Base-by-base conservation (phyloP, 2,329 filamentous ascomycete genomes). In the Aureobasidium uvarum region DNA sequence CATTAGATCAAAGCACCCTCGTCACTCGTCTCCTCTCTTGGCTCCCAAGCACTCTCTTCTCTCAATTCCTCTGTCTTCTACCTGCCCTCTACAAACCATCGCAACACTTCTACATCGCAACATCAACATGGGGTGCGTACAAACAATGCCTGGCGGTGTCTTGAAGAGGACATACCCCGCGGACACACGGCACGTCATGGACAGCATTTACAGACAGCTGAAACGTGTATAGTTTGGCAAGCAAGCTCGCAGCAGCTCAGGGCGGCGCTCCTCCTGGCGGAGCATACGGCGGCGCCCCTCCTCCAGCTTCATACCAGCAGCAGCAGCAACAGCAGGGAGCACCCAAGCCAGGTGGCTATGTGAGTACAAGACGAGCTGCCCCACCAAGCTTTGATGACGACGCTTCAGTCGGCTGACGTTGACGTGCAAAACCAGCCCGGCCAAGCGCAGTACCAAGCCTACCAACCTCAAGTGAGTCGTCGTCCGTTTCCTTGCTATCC, bases 391-490 rank as follows among this genome's bases (percentile, higher is more conserved):
- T 62, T 62, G 60, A 63, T 54, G 60, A 63, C 59, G 59, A 62
- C 60, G 60, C 23, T 33, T 52, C 60, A 55, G 65, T 68, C 66
- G 62, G 65, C 65, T 68, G 62, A 69, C 64, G 65, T 68, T 59
- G 66, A 64, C 66, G 38, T 68, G 70, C 71, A 67, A 55, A 55
- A 50, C 6, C 25, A 73, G 70, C 71, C 70, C 46, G 65, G 60
- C 56, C 52, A 83, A 70, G 76, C 75, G 67, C 78, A 80, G 72
- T 86, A 86, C 76, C 83, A 86, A 77, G 80, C 84, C 69, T 86
- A 73, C 36, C 60, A 63, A 36, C 60, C 60, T 64, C 69, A 70
- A 67, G 71, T 72, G 70, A 71, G 70, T 72, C 45, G 58, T 58
- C 50, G 38, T 51, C 62, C 67, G 31, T 66, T 66, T 65, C 56